Percentiles rank a stretch among this genome's conserved stretches.
Conservation (phyloP, 2,329 filamentous ascomycete genomes). For the Claviceps paspali region DNA sequence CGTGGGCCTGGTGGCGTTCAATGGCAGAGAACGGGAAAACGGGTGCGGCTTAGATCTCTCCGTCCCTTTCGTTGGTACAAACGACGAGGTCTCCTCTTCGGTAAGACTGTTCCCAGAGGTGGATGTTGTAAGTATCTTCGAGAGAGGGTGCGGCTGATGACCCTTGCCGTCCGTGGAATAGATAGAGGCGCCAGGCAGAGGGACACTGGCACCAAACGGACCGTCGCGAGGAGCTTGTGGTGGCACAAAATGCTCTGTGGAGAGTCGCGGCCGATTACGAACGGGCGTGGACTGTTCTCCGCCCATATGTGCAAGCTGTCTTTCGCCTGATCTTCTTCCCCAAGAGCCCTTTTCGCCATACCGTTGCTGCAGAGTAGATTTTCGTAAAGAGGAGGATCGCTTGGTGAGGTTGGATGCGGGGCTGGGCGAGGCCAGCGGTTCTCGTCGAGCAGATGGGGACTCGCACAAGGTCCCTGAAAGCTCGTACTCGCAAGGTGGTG, state of each 20-base stretch:
- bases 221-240: conserved; percentile 45
- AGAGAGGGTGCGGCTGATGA: conserved; percentile 63
- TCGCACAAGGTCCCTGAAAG: conserved; percentile 23
- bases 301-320: conserved; percentile 34
- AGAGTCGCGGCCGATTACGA: conserved; percentile 57
- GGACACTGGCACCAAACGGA: conserved; percentile 42
- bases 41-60: conserved; percentile 17
- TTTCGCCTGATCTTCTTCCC: conserved; percentile 43
- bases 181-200: conserved; percentile 36
- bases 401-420: conserved; percentile 43
- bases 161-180: conserved; percentile 30
- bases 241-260: conserved; percentile 62
- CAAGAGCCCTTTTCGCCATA: conserved; percentile 52
- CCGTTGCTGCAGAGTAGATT: conserved; percentile 77
- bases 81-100: conserved; percentile 50
- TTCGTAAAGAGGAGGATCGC: conserved; percentile 63
- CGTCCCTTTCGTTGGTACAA: conserved; percentile 13
- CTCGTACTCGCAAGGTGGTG: conserved; percentile 33
- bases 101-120: conserved; percentile 65
- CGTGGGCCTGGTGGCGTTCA: conserved; percentile 22
- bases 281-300: conserved; percentile 40
- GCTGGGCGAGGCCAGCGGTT: conserved; percentile 28
- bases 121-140: conserved; percentile 72
- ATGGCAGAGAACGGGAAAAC: conserved; percentile 24
- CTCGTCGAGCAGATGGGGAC: conserved; percentile 12